Conservation (phyloP, 2,329 filamentous ascomycete species). For the Dactylonectria estremocensis region DNA sequence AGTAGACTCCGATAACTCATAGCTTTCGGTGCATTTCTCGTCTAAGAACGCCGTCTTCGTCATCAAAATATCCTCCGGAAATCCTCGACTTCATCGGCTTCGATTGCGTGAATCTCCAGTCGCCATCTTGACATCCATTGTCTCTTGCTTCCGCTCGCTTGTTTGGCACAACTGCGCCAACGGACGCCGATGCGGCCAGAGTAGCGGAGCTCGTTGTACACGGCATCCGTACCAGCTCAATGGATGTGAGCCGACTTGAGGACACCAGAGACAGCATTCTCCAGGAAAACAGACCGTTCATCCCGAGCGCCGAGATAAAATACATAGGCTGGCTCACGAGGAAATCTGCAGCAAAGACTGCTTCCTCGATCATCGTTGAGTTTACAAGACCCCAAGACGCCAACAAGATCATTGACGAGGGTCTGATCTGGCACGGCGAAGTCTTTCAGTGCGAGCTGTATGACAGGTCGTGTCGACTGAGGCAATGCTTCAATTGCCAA, state of each 20-base stretch:
- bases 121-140: too few species aligned
- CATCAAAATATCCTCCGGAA: constrained; percentile 18
- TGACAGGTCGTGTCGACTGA: neutral
- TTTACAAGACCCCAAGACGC: constrained; percentile 11
- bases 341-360: constrained; percentile 2
- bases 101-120: neutral
- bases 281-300: constrained; percentile 13
- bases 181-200: too few species aligned
- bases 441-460: constrained; percentile 20
- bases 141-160: too few species aligned
- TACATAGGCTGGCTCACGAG: constrained; percentile 25
- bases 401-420: constrained; percentile 22
- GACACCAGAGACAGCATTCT: constrained; percentile 12
- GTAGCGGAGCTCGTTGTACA: constrained; percentile 9
- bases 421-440: constrained; percentile 17
- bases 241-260: constrained; percentile 13
- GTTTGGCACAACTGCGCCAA: too few species aligned
- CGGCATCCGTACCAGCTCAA: constrained; percentile 14
- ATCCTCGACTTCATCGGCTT: constrained; percentile 12
- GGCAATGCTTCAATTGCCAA: neutral
- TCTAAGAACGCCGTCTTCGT: constrained; percentile 14
- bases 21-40: constrained; percentile 6
- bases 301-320: constrained; percentile 13
- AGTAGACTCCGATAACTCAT: neutral
- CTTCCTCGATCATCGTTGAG: constrained; percentile 20